Evolutionary conservation across 768 basidiomycete genomes (phyloP).

Genomic region (Panellus pusillus): DNA sequence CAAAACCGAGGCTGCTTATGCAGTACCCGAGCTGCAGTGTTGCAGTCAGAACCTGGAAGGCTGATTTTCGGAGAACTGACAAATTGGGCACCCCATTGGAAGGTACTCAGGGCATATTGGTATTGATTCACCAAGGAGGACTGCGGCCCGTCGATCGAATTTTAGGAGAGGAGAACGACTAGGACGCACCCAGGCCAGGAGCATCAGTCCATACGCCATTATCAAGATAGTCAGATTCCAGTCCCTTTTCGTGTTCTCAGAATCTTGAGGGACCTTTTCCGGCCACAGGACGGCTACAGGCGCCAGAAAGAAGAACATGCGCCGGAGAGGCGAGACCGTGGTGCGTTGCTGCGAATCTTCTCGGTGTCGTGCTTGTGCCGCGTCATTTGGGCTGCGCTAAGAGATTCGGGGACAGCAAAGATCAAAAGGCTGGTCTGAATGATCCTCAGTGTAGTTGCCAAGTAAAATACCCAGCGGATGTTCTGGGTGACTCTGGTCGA

Average conservation of each 20-base stretch:
- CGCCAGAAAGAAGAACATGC: conserved; percentile 61
- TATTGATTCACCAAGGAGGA: conserved; percentile 58
- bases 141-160: conserved; percentile 39
- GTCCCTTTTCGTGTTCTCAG: conserved; percentile 45
- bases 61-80: conserved; percentile 31
- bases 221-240: conserved; percentile 67
- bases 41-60: background rate
- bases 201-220: conserved; percentile 48
- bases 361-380: conserved; percentile 29
- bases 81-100: conserved; percentile 66
- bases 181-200: conserved; percentile 44
- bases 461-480: conserved; percentile 70
- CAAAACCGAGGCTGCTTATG: conserved; percentile 52
- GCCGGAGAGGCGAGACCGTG: conserved; percentile 37
- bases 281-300: conserved; percentile 72
- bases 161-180: background rate
- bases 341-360: conserved; percentile 29
- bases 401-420: conserved; percentile 76
- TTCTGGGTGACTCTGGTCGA: conserved; percentile 40
- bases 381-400: conserved; percentile 49
- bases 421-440: conserved; percentile 50
- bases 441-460: conserved; percentile 50
- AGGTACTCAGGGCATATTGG: conserved; percentile 62
- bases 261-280: conserved; percentile 21
- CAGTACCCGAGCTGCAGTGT: conserved; percentile 67